These are phyloP conservation scores for Castanospermum australe DNA, from an alignment of 306 rosid genomes.

Conservation along the genomic window DNA sequence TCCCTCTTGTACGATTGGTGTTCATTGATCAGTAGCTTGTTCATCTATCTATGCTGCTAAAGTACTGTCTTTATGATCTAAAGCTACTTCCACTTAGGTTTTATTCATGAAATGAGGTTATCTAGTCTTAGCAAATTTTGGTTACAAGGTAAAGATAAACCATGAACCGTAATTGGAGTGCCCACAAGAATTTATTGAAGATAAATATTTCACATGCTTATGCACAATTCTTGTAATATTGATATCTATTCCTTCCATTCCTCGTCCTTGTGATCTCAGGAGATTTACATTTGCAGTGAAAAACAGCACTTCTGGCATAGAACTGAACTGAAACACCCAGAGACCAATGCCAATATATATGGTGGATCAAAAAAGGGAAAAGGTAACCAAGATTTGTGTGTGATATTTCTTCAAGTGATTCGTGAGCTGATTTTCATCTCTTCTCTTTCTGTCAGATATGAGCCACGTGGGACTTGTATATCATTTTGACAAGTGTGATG, in stretches of 20 bases:
- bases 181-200: background rate
- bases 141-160: background rate
- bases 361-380: background rate
- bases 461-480: constrained; percentile 37
- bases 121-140: background rate
- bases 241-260: background rate
- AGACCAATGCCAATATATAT: constrained; percentile 9
- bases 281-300: background rate
- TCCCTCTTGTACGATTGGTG: background rate
- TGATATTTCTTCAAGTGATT: background rate
- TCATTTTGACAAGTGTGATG: constrained; percentile 53
- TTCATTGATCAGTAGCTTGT: constrained; percentile 1
- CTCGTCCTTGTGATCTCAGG: background rate
- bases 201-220: background rate
- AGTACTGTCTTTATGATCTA: background rate
- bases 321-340: background rate
- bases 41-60: background rate
- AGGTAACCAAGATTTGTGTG: background rate
- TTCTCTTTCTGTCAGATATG: constrained; percentile 1
- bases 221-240: background rate
- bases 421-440: background rate
- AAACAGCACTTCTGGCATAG: background rate
- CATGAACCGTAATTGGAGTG: background rate
- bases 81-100: constrained; percentile 3
- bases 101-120: background rate